Evolutionary conservation across 352 stramenopile genomes (phyloP).

Genomic region (Globisporangium lucens): DNA sequence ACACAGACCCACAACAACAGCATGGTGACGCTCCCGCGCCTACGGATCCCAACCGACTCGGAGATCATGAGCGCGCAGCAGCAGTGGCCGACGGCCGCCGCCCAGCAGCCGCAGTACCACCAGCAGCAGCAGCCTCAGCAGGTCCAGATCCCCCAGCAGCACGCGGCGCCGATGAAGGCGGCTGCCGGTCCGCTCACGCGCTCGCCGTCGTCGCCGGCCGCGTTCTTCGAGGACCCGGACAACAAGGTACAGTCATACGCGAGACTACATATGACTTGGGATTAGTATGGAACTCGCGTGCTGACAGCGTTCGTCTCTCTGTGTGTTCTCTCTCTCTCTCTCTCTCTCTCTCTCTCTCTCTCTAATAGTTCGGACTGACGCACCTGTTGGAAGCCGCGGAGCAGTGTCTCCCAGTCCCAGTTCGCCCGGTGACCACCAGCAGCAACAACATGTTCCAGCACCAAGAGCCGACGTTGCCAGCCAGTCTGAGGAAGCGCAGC

Average conservation of each 20-base stretch:
- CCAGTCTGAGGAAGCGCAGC: slow-evolving; percentile 8
- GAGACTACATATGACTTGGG: not conserved
- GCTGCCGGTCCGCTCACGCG: slow-evolving; percentile 22
- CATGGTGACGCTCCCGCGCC: slow-evolving; percentile 13
- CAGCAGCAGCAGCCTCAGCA: not conserved
- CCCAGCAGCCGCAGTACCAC: slow-evolving; percentile 2
- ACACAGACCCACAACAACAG: not conserved
- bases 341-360: no score
- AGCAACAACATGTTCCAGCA: slow-evolving; percentile 14
- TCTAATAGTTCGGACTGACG: slow-evolving; percentile 43
- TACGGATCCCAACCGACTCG: slow-evolving; percentile 20
- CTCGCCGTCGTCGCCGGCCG: slow-evolving; percentile 41
- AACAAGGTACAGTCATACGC: slow-evolving; percentile 20
- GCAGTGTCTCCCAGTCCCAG: slow-evolving; percentile 27
- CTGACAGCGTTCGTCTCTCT: slow-evolving; percentile 16
- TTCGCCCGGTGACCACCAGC: not conserved
- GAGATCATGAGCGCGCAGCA: slow-evolving; percentile 15
- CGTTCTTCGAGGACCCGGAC: slow-evolving; percentile 39
- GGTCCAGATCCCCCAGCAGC: not conserved
- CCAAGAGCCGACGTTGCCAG: slow-evolving; percentile 12
- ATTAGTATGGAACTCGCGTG: not conserved
- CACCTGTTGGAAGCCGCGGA: slow-evolving; percentile 61
- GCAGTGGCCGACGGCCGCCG: not conserved
- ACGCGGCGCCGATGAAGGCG: not conserved
- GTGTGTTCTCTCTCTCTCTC: not conserved